Evolutionary conservation across 2,329 filamentous ascomycete species (phyloP), one percentile per base, ranked within the genome.

Genomic region (Tolypocladium amazonense): DNA sequence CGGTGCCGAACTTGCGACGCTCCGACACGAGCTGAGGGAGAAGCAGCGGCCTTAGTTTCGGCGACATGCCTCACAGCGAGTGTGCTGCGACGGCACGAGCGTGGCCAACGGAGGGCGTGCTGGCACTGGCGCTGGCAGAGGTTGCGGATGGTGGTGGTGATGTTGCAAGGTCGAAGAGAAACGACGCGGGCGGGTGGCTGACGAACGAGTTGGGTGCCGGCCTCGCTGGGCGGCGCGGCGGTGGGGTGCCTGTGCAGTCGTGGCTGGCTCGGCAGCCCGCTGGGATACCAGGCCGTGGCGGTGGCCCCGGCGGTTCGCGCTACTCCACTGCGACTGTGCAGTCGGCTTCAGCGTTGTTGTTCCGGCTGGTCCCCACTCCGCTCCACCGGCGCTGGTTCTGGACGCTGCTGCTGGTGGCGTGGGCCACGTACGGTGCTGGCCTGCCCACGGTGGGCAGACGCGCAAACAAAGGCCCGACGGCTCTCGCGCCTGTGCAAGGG

Each of bases 11-110:
- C 65, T 75, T 77, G 65, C 73, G 75, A 63, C 78, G 76, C 65
- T 80, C 75, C 67, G 82, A 76, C 38, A 83, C 79, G 65, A 82
- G 71, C 73, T 79, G 77, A 53, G 81, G 81, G 60, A 84, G 74
- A 63, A 81, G 69, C 63, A 84, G 72, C 57, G 81, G 79, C 70
- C 79, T 82, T 59, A 84, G 74, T 67, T 74, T 76, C 63, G 76
- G 72, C 65, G 78, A 75, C 79, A 80, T 81, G 68, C 59, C 61
- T 62, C 57, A 41, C 58, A 50, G 47, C 55, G 43, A 47, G 43
- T 45, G 56, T 47, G 58, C 59, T 41, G 57, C 33, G 56, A 45
- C 45, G 15, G 56, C 47, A 38, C 37, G 27, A 50, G 47, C 20
- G 47, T 33, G 27, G 58, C 58, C 45, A 56, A 25, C 56, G 20